Base-by-base conservation (phyloP, 192 early-diverging fungal genomes). In the Helicostylum pulchrum region DNA sequence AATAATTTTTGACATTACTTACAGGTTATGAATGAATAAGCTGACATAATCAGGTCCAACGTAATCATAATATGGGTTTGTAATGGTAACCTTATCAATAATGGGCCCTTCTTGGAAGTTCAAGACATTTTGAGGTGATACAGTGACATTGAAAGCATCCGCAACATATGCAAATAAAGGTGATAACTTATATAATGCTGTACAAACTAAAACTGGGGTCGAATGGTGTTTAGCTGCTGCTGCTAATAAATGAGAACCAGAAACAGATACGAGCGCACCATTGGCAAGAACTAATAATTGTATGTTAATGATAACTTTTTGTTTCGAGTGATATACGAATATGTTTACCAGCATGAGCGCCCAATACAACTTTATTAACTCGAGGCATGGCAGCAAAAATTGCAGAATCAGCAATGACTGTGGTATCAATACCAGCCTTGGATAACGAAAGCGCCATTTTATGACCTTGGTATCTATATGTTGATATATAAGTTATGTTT, bases 381-480 rank as follows among this genome's bases (percentile, higher is more conserved):
- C 96, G 86, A 47, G 95, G 90, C 96, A 99, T 99, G 60, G 96
- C 89, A 8, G 94, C 95, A 85, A 95, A 96, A 17, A 95, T 87
- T 0, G 96, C 94, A 17, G 93, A 88, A 67, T 99, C 96, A 2
- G 93, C 80, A 26, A 99, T 92, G 7, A 97, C 85, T 0, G 92
- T 94, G 3, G 92, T 93, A 45, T 96, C 93, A 66, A 99, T 97
- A 4, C 92, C 91, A 7, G 87, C 80, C 31, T 77, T 65, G 11
- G 88, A 79, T 50, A 99, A 80, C 14, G 84, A 77, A 46, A 76
- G 67, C 11, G 94, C 93, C 87, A 91, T 90, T 61, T 88, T 82
- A 60, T 96, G 96, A 11, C 96, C 96, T 44, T 85, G 80, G 70
- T 91, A 88, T 45, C 56, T 59, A 42, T 10, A 39, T 17, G 42